A percentile compares a stretch with the other conserved stretches of the same genome.
Conservation (phyloP, 257 asterid species). For the Przewalskia tangutica region DNA sequence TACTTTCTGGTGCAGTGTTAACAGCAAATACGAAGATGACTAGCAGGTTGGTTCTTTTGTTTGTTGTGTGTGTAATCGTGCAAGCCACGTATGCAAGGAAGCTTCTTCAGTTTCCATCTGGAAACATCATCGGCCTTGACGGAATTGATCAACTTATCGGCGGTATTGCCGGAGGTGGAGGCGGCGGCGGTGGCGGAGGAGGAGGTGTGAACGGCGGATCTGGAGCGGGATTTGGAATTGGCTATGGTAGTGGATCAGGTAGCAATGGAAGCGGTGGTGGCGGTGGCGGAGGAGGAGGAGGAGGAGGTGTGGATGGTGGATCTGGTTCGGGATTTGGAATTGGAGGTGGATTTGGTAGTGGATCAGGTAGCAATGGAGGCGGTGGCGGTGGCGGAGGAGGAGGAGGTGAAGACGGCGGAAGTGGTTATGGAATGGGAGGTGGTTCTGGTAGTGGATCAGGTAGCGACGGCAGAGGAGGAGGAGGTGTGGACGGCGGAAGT, state of each 20-base stretch:
- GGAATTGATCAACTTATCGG: not conserved
- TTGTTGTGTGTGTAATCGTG: not conserved
- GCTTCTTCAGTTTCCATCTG: not conserved
- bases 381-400: not conserved
- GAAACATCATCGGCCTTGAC: not conserved
- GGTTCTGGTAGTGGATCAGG: not conserved
- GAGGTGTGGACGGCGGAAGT: not conserved
- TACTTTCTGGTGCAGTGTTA: not conserved
- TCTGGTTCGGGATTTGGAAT: not conserved
- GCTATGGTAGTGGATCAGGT: not conserved
- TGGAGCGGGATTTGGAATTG: not conserved
- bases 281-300: not conserved
- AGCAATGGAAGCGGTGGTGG: not conserved
- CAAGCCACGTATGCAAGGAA: slow-evolving; percentile 1
- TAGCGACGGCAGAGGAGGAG: not conserved
- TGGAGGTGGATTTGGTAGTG: not conserved
- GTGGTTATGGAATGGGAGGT: not conserved
- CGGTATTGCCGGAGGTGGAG: not conserved
- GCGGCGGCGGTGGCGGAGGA: not conserved
- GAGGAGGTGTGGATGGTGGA: not conserved
- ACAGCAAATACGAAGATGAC: not conserved
- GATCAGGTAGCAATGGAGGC: not conserved
- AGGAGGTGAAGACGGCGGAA: not conserved
- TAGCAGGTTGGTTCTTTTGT: not conserved
- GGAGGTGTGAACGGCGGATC: not conserved